Conservation (phyloP, 2,329 filamentous ascomycete species). For the Stemphylium vesicarium region DNA sequence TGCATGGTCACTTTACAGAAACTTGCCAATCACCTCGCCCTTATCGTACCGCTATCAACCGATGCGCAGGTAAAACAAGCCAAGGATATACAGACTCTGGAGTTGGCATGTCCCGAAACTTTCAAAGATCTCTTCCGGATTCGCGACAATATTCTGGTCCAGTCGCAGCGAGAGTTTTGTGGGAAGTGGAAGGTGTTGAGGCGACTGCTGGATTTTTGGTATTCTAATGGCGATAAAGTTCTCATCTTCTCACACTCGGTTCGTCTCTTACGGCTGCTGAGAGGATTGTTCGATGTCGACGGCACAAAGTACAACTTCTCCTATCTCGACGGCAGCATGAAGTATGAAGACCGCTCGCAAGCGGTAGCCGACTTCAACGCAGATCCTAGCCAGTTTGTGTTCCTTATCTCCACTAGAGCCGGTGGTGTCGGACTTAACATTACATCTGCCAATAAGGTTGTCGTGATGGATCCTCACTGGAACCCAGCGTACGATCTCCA, state of each 20-base stretch:
- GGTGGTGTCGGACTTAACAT: slow-evolving; percentile 96
- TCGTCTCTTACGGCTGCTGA: slow-evolving; percentile 79
- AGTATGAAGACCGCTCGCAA: slow-evolving; percentile 80
- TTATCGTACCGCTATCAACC: slow-evolving; percentile 73
- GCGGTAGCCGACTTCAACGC: slow-evolving; percentile 92
- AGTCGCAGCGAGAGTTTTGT: slow-evolving; percentile 88
- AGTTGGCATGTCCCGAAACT: slow-evolving; percentile 73
- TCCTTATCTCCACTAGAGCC: slow-evolving; percentile 91
- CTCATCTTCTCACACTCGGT: slow-evolving; percentile 95
- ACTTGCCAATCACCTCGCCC: slow-evolving; percentile 88
- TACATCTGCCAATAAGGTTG: slow-evolving; percentile 96
- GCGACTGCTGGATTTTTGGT: slow-evolving; percentile 88
- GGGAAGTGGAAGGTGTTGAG: slow-evolving; percentile 95
- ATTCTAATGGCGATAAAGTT: slow-evolving; percentile 88
- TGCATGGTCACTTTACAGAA: slow-evolving; percentile 83
- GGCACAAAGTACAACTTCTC: slow-evolving; percentile 79
- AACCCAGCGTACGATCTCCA: slow-evolving; percentile 95
- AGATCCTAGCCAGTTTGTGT: slow-evolving; percentile 86
- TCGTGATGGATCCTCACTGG: slow-evolving; percentile 97
- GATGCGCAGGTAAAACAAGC: slow-evolving; percentile 75
- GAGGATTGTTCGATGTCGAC: slow-evolving; percentile 84
- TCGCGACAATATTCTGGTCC: slow-evolving; percentile 78
- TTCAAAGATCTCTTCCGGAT: slow-evolving; percentile 78
- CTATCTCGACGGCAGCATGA: slow-evolving; percentile 86
- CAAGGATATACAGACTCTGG: slow-evolving; percentile 76